phyloP scores from a whole-genome alignment of 2,329 filamentous ascomycete genomes.

The Nigrospora osmanthi region DNA sequence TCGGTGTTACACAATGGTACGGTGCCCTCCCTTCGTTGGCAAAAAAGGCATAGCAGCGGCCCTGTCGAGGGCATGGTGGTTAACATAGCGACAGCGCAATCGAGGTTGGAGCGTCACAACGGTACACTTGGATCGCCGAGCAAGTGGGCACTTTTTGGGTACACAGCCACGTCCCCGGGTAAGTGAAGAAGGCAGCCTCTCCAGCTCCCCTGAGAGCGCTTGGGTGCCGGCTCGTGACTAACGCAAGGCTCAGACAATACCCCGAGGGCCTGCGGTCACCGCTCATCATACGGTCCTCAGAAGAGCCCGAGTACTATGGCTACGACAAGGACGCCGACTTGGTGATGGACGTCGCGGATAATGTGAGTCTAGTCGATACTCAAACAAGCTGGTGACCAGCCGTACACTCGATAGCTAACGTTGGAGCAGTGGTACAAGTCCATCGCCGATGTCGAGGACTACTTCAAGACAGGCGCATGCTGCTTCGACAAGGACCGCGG shows the following conservation, averaged over 20 bases:
- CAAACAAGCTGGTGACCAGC: not conserved
- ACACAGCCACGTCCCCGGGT: slow-evolving; percentile 1
- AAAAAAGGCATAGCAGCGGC: no score
- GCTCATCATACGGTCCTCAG: not conserved
- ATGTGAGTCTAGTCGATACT: not conserved
- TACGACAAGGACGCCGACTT: not conserved
- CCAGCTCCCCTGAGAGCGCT: not conserved
- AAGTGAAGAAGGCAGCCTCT: not conserved
- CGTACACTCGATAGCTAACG: no score
- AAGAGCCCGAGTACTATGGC: not conserved
- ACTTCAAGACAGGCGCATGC: slow-evolving; percentile 1
- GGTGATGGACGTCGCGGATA: not conserved
- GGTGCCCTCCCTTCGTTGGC: not conserved
- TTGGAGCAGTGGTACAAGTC: not conserved
- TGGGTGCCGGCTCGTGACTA: not conserved
- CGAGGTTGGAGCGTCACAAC: not conserved
- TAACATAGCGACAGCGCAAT: no score
- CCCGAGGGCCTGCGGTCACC: slow-evolving; percentile 1
- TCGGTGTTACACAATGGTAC: slow-evolving; percentile 1
- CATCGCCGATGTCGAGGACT: not conserved
- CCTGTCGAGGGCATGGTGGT: no score
- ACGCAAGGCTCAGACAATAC: not conserved
- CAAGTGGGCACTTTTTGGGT: slow-evolving; percentile 1
- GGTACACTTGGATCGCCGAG: not conserved
- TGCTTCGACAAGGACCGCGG: not conserved